These are phyloP conservation scores for Diplodia sapinea DNA, from an alignment of 2,329 filamentous ascomycete genomes.

Conservation along the genomic window DNA sequence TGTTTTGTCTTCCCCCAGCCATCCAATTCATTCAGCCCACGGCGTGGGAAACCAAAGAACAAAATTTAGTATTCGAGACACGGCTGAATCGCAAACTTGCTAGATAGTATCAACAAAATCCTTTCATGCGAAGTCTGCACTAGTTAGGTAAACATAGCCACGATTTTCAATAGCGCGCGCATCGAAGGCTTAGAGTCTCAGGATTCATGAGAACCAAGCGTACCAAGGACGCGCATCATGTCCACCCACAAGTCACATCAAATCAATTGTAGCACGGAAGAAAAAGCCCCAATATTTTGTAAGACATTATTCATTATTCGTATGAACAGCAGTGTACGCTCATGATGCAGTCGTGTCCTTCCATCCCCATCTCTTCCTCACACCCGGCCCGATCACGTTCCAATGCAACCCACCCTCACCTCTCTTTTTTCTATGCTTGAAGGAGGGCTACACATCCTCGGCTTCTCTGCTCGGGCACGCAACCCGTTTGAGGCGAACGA, in stretches of 20 bases:
- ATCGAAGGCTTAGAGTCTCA: not conserved
- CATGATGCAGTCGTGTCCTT: slow-evolving; percentile 20
- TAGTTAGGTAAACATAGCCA: not conserved
- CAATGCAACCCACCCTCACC: slow-evolving; percentile 18
- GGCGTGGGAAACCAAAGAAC: too few relatives aligned
- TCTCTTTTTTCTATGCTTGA: slow-evolving; percentile 1
- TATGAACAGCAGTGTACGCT: slow-evolving; percentile 20
- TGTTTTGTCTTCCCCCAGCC: too few relatives aligned
- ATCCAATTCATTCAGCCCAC: too few relatives aligned
- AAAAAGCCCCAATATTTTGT: not conserved
- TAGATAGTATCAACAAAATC: not conserved
- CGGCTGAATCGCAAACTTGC: not conserved
- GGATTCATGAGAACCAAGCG: not conserved
- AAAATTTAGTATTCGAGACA: not conserved
- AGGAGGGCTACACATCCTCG: not conserved
- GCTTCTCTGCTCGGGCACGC: not conserved
- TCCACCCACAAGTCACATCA: slow-evolving; percentile 1
- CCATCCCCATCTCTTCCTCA: not conserved
- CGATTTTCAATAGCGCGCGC: not conserved
- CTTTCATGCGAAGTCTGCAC: not conserved
- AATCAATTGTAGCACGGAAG: not conserved
- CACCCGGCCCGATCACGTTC: slow-evolving; percentile 9
- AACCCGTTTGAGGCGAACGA: not conserved
- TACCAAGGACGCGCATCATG: not conserved
- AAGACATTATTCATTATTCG: slow-evolving; percentile 26